phyloP scores from a whole-genome alignment of 176 grass and related monocot genomes.

The Melocanna baccifera region DNA sequence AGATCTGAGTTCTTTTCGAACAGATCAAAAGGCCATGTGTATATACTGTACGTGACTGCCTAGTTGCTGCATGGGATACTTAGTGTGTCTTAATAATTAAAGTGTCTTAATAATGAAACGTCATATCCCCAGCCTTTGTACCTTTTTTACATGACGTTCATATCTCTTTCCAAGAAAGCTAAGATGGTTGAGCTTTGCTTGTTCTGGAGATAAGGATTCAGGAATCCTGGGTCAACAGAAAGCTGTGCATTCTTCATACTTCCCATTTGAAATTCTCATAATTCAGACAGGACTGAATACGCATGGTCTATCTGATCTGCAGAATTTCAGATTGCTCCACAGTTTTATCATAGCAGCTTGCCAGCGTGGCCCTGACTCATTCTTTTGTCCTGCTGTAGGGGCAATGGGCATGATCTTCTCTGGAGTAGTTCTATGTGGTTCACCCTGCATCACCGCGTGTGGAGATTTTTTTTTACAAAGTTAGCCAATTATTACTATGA shows the following conservation, averaged over 20 bases:
- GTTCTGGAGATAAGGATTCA: background rate
- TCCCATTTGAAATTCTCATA: background rate
- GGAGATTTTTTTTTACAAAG: background rate
- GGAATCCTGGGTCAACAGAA: background rate
- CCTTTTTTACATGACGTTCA: background rate
- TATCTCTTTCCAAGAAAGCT: background rate
- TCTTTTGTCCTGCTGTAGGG: background rate
- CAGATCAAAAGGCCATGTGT: background rate
- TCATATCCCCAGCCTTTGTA: background rate
- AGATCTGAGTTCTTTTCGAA: background rate
- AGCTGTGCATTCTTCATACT: background rate
- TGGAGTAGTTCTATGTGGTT: background rate
- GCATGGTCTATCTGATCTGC: background rate
- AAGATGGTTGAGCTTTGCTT: background rate
- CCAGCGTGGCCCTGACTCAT: conserved; percentile 12
- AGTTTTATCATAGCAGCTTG: too few species aligned
- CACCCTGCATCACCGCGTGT: too few species aligned
- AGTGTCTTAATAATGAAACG: background rate
- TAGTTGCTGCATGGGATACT: background rate
- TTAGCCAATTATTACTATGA: background rate
- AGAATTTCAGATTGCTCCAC: background rate
- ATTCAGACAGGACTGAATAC: background rate
- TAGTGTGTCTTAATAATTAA: background rate
- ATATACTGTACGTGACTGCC: background rate
- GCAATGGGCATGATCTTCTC: background rate